These are phyloP conservation scores for Prunus campanulata DNA, from an alignment of 306 rosid genomes.

Conservation along the genomic window DNA sequence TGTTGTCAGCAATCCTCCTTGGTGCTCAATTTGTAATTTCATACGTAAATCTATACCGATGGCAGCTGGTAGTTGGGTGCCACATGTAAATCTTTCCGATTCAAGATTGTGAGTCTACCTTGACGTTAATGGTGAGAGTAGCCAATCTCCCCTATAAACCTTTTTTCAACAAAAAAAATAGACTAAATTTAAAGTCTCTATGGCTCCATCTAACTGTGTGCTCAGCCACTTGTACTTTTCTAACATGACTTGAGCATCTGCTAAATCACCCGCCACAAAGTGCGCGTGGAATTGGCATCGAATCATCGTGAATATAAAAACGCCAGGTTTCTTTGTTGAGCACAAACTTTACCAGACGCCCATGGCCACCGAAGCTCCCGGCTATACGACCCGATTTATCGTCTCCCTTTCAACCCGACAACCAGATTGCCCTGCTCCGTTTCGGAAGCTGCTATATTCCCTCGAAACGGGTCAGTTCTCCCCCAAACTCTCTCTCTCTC, in stretches of 20 bases:
- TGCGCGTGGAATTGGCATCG: neutral
- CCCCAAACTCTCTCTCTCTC: neutral
- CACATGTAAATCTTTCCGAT: accelerated
- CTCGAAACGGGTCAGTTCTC: constrained; percentile 22
- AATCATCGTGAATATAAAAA: neutral
- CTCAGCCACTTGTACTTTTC: neutral
- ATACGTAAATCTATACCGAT: accelerated
- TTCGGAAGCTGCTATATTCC: constrained; percentile 8
- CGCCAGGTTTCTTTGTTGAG: neutral
- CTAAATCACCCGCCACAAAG: neutral
- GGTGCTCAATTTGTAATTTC: too few species aligned
- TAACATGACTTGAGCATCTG: neutral
- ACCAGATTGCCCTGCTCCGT: constrained; percentile 11
- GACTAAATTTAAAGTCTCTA: too few species aligned
- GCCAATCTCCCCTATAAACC: accelerated
- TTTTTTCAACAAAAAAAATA: too few species aligned
- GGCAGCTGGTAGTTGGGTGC: too few species aligned
- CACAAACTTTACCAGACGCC: constrained; percentile 19
- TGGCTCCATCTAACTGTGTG: too few species aligned
- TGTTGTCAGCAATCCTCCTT: accelerated
- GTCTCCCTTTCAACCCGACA: constrained; percentile 14
- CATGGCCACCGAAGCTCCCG: constrained; percentile 48
- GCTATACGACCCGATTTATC: constrained; percentile 19
- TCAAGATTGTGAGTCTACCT: accelerated
- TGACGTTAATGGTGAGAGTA: accelerated